Conservation (phyloP, 257 asterid genomes). For the Ballota nigra region DNA sequence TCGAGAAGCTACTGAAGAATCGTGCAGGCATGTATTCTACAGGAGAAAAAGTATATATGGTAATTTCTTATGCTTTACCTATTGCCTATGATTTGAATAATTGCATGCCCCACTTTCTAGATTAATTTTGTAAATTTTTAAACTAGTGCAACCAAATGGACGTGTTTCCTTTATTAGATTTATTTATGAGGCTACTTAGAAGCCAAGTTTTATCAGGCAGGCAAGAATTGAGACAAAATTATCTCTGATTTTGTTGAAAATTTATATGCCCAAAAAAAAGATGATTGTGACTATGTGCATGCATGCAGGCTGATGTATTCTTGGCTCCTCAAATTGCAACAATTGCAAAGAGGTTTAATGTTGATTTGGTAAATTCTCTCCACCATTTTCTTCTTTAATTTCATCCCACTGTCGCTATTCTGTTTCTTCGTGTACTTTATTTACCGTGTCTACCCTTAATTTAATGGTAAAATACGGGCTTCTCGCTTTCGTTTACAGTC, state of each 20-base stretch:
- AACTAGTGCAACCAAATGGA: background rate
- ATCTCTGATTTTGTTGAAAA: background rate
- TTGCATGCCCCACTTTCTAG: background rate
- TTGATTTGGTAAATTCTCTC: constrained; percentile 52
- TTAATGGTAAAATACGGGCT: background rate
- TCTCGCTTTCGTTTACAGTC: constrained; percentile 38
- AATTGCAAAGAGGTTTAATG: constrained; percentile 47
- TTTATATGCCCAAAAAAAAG: too few species aligned
- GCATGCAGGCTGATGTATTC: constrained; percentile 79
- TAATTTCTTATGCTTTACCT: constrained; percentile 20
- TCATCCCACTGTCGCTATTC: background rate
- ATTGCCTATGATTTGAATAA: background rate
- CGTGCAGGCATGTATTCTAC: constrained; percentile 52
- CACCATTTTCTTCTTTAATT: background rate
- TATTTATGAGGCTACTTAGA: background rate
- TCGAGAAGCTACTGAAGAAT: constrained; percentile 56
- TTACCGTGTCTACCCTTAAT: background rate
- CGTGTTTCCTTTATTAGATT: background rate
- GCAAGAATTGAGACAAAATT: too few species aligned
- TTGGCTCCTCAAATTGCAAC: constrained; percentile 78
- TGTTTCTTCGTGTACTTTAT: background rate
- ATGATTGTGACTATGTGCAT: constrained; percentile 16
- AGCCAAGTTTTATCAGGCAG: background rate
- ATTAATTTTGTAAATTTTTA: background rate
- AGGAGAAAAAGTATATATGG: constrained; percentile 56